Evolutionary conservation across 352 stramenopile species (phyloP).

Genomic region (Globisporangium acanthophoron): DNA sequence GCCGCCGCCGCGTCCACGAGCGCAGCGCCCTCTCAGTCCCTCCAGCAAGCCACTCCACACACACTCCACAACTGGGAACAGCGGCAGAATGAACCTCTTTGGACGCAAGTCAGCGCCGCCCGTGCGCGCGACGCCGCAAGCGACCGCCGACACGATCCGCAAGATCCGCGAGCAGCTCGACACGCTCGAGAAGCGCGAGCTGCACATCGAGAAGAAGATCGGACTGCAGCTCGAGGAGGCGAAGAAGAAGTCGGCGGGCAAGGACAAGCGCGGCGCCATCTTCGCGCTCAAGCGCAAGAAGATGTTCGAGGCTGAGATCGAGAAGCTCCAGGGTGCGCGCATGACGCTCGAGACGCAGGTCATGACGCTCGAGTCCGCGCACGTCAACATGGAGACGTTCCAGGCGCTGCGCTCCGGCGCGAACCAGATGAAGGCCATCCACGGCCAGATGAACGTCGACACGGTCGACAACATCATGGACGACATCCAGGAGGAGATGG

Average conservation of each 20-base stretch:
- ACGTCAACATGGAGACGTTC: conserved; percentile 97
- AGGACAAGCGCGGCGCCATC: conserved; percentile 97
- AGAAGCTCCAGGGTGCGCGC: conserved; percentile 96
- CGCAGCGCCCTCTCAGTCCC: not conserved
- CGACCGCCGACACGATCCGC: conserved; percentile 87
- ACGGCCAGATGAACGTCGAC: conserved; percentile 94
- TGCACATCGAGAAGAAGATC: conserved; percentile 97
- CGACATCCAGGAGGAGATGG: conserved; percentile 97
- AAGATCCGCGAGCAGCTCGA: conserved; percentile 89
- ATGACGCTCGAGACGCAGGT: conserved; percentile 95
- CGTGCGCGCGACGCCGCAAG: conserved; percentile 39
- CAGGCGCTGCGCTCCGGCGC: conserved; percentile 90
- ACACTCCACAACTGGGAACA: not conserved
- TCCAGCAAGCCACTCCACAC: not conserved
- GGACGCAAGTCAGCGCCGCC: conserved; percentile 67
- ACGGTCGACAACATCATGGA: conserved; percentile 98
- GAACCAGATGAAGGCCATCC: conserved; percentile 94
- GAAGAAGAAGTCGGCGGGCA: conserved; percentile 94
- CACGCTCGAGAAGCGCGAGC: conserved; percentile 91
- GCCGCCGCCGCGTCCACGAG: not conserved
- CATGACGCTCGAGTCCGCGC: conserved; percentile 89
- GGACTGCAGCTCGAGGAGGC: conserved; percentile 89
- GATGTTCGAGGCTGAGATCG: conserved; percentile 96
- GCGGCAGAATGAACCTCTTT: conserved; percentile 76
- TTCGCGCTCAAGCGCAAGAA: conserved; percentile 99